A percentile compares a stretch with the other conserved stretches of the same genome.
These are phyloP conservation scores for Neurospora tetrasperma DNA, from an alignment of 495 filamentous ascomycete species.

Conservation along the genomic window DNA sequence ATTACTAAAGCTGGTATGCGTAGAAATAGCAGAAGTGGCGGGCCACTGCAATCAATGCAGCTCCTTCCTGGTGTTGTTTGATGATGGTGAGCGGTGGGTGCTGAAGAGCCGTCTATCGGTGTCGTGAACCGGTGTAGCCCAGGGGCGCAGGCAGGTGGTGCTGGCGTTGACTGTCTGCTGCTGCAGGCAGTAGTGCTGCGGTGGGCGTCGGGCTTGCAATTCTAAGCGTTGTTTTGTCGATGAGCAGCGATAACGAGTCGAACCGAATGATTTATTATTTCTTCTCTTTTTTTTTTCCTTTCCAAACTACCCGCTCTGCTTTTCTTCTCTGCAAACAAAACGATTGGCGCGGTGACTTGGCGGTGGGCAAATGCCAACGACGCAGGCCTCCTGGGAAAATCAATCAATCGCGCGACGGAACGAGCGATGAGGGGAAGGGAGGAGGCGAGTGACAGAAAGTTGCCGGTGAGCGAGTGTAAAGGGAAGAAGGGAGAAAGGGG, in stretches of 20 bases:
- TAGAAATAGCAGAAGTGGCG: slow-evolving; percentile 11
- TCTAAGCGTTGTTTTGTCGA: background rate
- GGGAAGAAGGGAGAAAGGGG: slow-evolving; percentile 11
- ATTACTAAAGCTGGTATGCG: background rate
- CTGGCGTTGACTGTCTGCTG: slow-evolving; percentile 7
- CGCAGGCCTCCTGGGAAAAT: background rate
- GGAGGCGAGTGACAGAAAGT: slow-evolving; percentile 17
- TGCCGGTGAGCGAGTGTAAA: slow-evolving; percentile 13
- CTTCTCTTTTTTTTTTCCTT: background rate
- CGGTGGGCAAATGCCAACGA: background rate
- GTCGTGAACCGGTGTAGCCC: slow-evolving; percentile 8
- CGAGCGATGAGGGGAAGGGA: slow-evolving; percentile 15
- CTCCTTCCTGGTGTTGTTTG: background rate
- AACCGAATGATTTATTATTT: background rate
- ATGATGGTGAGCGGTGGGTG: slow-evolving; percentile 5
- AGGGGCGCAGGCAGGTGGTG: slow-evolving; percentile 19
- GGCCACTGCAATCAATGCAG: slow-evolving; percentile 16
- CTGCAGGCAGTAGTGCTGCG: background rate
- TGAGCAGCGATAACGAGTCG: background rate
- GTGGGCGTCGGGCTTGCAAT: background rate
- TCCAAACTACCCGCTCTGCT: background rate
- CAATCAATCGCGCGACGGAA: slow-evolving; percentile 9
- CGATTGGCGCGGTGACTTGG: background rate
- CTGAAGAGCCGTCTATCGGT: slow-evolving; percentile 14
- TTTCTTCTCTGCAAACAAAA: background rate